Evolutionary conservation across 495 filamentous ascomycete species (phyloP).

Genomic region (Aspergillus taichungensis): DNA sequence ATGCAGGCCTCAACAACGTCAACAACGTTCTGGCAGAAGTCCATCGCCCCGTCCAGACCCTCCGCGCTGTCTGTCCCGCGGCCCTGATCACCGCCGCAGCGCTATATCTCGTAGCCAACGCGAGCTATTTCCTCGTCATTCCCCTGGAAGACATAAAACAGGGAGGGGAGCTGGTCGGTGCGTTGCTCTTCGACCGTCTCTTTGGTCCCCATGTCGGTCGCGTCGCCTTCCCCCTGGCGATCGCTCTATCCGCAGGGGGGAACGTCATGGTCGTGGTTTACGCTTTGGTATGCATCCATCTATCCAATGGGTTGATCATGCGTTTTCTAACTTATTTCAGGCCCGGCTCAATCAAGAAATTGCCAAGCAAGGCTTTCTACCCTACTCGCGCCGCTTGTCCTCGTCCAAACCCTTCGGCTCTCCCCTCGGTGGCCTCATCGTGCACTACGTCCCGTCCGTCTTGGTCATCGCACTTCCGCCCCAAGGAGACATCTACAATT

Average conservation of each 20-base stretch:
- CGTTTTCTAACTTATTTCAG: conserved; percentile 24
- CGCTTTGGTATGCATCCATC: conserved; percentile 37
- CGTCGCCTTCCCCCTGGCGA: conserved; percentile 50
- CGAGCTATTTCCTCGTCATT: conserved; percentile 61
- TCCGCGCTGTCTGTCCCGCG: conserved; percentile 53
- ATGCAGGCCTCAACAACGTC: conserved; percentile 56
- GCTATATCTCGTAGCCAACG: conserved; percentile 60
- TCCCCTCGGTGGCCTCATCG: conserved; percentile 56
- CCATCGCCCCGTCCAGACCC: conserved; percentile 55
- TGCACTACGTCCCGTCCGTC: conserved; percentile 59
- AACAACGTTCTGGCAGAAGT: conserved; percentile 77
- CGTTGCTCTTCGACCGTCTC: conserved; percentile 57
- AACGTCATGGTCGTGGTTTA: conserved; percentile 77
- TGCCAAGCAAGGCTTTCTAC: conserved; percentile 60
- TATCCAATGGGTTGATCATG: neutral
- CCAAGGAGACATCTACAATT: conserved; percentile 58
- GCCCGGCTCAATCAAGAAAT: conserved; percentile 63
- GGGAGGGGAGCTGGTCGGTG: conserved; percentile 59
- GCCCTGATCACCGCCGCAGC: conserved; percentile 52
- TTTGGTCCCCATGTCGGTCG: conserved; percentile 53
- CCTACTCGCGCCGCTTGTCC: conserved; percentile 51
- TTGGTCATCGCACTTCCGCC: conserved; percentile 58
- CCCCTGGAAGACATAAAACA: conserved; percentile 59
- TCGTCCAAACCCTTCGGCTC: conserved; percentile 60
- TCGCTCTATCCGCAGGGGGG: conserved; percentile 59